Evolutionary conservation across 192 early-diverging fungal genomes (phyloP).

Genomic region (Geranomyces michiganensis): DNA sequence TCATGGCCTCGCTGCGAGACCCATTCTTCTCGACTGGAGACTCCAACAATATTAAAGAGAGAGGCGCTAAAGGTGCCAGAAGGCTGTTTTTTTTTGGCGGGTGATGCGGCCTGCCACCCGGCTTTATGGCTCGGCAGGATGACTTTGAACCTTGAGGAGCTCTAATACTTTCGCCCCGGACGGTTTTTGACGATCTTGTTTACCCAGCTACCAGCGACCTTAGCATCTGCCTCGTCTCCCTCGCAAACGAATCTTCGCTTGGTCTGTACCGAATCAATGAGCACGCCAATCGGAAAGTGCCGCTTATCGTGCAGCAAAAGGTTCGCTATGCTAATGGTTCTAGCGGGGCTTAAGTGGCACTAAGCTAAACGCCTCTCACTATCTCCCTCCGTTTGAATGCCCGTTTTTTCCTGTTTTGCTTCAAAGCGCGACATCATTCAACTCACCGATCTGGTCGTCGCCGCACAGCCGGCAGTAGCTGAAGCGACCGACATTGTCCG

Average conservation of each 20-base stretch:
- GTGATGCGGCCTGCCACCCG: too few species aligned
- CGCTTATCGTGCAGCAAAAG: slow-evolving; percentile 37
- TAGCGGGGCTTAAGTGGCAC: too few species aligned
- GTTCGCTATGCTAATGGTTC: too few species aligned
- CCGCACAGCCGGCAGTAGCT: background rate
- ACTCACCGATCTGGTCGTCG: background rate
- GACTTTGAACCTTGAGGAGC: too few species aligned
- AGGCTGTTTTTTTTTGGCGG: too few species aligned
- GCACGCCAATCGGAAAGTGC: slow-evolving; percentile 45
- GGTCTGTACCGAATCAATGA: slow-evolving; percentile 52
- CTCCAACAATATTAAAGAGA: background rate
- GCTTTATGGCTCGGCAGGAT: too few species aligned
- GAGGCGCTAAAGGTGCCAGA: background rate
- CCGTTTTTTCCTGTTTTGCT: too few species aligned
- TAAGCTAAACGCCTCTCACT: too few species aligned
- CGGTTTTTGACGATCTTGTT: background rate
- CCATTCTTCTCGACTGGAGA: slow-evolving; percentile 3
- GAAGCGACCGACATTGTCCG: background rate
- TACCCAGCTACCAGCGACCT: slow-evolving; percentile 19
- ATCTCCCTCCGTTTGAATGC: too few species aligned
- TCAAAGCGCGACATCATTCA: background rate
- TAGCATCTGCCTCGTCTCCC: background rate
- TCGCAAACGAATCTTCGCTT: slow-evolving; percentile 43
- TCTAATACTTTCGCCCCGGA: background rate
- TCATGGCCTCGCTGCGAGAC: background rate